These are phyloP conservation scores for Aphanomyces cochlioides DNA, from an alignment of 352 stramenopile species.

Conservation along the genomic window DNA sequence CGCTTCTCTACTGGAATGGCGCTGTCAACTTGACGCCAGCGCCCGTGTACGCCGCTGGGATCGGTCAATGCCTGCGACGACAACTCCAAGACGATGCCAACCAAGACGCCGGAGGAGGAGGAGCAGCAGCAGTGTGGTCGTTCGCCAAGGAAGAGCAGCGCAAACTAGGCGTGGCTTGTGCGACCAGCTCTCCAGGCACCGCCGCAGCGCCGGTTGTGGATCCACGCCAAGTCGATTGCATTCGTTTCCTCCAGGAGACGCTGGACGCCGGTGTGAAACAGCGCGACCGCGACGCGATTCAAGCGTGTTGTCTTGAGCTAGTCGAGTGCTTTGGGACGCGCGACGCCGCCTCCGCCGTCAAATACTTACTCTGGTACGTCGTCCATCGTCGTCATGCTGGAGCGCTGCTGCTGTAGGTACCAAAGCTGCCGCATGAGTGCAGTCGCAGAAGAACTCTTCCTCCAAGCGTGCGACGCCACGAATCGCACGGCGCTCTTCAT, in stretches of 20 bases:
- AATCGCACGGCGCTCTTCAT: slow-evolving; percentile 52
- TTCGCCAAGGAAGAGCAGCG: slow-evolving; percentile 8
- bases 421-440: slow-evolving; percentile 24
- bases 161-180: slow-evolving; percentile 25
- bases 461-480: slow-evolving; percentile 14
- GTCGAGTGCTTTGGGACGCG: slow-evolving; percentile 52
- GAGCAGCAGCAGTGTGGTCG: neutral
- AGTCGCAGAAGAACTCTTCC: slow-evolving; percentile 2
- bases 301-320: slow-evolving; percentile 52
- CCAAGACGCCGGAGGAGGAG: no score
- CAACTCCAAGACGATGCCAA: slow-evolving; percentile 2
- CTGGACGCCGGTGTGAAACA: slow-evolving; percentile 51
- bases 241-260: slow-evolving; percentile 35
- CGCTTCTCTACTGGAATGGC: slow-evolving; percentile 18
- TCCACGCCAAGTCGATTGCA: slow-evolving; percentile 35
- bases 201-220: slow-evolving; percentile 18
- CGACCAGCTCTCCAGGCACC: neutral
- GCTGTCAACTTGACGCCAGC: neutral
- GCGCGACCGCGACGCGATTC: slow-evolving; percentile 39
- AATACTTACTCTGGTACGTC: slow-evolving; percentile 52
- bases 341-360: slow-evolving; percentile 45
- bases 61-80: slow-evolving; percentile 20
- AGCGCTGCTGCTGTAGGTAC: neutral
- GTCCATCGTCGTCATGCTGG: neutral
- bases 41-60: neutral